Percentiles rank a stretch among this genome's conserved stretches.
Evolutionary conservation across 176 grass and related monocot genomes (phyloP).

Genomic region (Melocanna baccifera): DNA sequence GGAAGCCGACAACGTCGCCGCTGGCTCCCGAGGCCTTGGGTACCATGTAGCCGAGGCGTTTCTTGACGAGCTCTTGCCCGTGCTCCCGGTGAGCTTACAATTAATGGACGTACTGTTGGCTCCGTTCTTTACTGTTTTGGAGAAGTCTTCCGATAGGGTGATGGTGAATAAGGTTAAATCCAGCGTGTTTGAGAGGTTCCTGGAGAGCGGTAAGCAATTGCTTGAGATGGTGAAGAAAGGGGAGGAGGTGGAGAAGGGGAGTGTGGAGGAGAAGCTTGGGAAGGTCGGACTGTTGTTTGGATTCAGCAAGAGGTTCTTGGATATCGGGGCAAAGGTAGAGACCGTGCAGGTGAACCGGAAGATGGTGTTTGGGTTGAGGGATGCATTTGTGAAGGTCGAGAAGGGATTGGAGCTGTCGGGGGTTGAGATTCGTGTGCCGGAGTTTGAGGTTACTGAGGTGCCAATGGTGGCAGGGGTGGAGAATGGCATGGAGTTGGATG

Average conservation of each 20-base stretch:
- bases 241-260: conserved; percentile 47
- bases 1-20: conserved; percentile 29
- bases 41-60: conserved; percentile 85
- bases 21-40: conserved; percentile 40
- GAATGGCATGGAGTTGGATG: conserved; percentile 27
- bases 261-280: conserved; percentile 60
- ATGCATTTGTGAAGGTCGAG: conserved; percentile 75
- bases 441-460: conserved; percentile 18
- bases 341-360: conserved; percentile 72
- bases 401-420: conserved; percentile 61
- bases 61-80: conserved; percentile 64
- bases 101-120: conserved; percentile 45
- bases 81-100: conserved; percentile 50
- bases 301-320: conserved; percentile 64
- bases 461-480: neutral
- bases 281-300: conserved; percentile 51
- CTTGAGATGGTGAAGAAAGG: conserved; percentile 53
- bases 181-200: conserved; percentile 60
- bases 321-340: conserved; percentile 52
- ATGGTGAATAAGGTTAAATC: conserved; percentile 70
- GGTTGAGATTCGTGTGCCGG: conserved; percentile 30
- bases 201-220: conserved; percentile 43
- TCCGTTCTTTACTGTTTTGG: conserved; percentile 67
- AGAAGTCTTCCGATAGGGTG: conserved; percentile 61
- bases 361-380: conserved; percentile 60